Base-by-base conservation (phyloP, 208 protist species). In the Trichomonas gallinae region DNA sequence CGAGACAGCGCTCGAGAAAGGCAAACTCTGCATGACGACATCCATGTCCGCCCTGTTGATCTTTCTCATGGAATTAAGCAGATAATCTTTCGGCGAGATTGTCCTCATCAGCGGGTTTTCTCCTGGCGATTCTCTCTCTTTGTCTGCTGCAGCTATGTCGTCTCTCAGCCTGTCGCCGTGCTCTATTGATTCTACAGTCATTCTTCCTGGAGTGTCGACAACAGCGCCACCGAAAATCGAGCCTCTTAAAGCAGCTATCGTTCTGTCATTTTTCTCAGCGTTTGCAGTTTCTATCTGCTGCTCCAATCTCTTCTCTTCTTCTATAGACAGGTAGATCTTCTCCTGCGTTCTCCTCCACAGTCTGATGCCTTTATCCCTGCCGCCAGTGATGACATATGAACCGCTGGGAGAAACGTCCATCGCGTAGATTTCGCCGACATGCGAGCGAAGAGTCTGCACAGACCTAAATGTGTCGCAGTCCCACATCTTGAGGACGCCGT, bases 401-500 rank as follows among this genome's bases (percentile, higher is more conserved):
- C 97, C 96, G 38, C 63, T 8, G 0, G 49, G 34, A 44, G 96
- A 97, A 17, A 98, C 97, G 8, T 96, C 97, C 3, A 98, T 23
- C 23, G 81, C 58, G 97, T 97, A 98, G 15, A 98, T 97, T 96
- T 98, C 98, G 15, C 96, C 96, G 8, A 98, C 96, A 96, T 99
- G 98, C 2, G 96, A 97, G 9, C 97, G 42, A 3, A 98, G 87
- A 0, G 97, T 97, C 31, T 97, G 85, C 36, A 98, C 97, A 9
- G 98, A 97, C 87, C 98, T 97, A 96, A 98, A 98, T 40, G 87
- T 98, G 97, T 99, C 99, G 48, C 98, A 99, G 97, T 99, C 99
- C 99, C 99, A 99, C 97, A 99, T 98, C 97, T 99, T 99, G 13
- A 99, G 97, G 4, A 97, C 97, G 46, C 98, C 98, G 58, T 98